Base-by-base conservation (phyloP, 257 asterid genomes). In the Forsythia viridissima region DNA sequence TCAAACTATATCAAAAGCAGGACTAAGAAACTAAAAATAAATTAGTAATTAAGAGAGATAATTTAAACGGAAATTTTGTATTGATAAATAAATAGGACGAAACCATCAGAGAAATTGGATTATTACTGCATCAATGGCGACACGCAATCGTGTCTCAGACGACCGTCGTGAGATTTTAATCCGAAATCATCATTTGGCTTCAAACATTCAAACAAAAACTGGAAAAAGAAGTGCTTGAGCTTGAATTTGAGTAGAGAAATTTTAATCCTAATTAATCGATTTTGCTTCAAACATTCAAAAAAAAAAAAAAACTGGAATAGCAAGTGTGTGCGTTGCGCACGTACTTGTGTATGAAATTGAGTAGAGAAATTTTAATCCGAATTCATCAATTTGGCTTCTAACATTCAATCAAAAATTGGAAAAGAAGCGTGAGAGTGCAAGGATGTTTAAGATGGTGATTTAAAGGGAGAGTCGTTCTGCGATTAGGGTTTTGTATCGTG, bases 111-210 rank as follows among this genome's bases (percentile, higher is more conserved):
- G 51, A 82, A 21, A 40, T 36, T 65, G 94, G 94, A 91, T 81
- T n/a, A 40, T 48, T 41, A 16, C 37, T 69, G 51, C 90, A 91
- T 91, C 96, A 90, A 55, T 36, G 63, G 24, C 52, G 88, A 80
- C 92, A 86, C 91, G 4, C 4, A 70, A 16, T 70, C 80, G 83
- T 41, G 80, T 74, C 88, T 89, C 97, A 91, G 94, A 93, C 86
- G 93, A 91, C 94, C 97, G 93, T 93, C 94, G 96, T 91, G 97
- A 93, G 97, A 88, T 40, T 80, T 39, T 40, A 83, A 82, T 90
- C 92, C 88, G 76, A 51, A 84, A 57, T 92, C 97, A 90, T 92
- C 97, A 76, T 75, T 4, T 78, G 90, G 86, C 46, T 40, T 34
- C 55, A 59, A 36, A 16, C 1, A 46, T 10, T 6, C 1, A 41